A percentile compares a stretch with the other conserved stretches of the same genome.
These are phyloP conservation scores for Porogramme epimiltina DNA, from an alignment of 1,284 basidiomycete genomes.

Conservation along the genomic window DNA sequence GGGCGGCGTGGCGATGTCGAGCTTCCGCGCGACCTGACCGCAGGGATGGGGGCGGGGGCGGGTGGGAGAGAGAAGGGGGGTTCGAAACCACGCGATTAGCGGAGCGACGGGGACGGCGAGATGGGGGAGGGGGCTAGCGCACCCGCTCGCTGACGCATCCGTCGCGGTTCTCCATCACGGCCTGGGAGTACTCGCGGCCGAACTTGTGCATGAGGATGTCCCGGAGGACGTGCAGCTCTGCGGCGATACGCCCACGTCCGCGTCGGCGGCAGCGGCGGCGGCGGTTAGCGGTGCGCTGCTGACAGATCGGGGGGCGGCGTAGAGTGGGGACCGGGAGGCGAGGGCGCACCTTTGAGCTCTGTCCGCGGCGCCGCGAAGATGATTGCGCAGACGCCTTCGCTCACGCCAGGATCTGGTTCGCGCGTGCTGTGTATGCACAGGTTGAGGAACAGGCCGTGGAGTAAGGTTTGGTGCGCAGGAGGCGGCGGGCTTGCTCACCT, in stretches of 20 bases:
- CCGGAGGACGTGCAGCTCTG: constrained; percentile 88
- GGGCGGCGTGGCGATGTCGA: constrained; percentile 71
- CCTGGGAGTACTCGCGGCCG: constrained; percentile 80
- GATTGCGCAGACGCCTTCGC: constrained; percentile 78
- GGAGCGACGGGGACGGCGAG: too few species aligned
- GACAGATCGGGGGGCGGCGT: too few species aligned
- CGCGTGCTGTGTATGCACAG: constrained; percentile 48
- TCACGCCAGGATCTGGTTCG: constrained; percentile 83
- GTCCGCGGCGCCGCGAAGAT: constrained; percentile 91
- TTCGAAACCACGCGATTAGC: too few species aligned
- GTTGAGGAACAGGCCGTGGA: not conserved
- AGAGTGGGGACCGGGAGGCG: too few species aligned
- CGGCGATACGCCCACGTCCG: too few species aligned
- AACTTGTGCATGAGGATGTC: constrained; percentile 96
- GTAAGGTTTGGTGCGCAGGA: too few species aligned
- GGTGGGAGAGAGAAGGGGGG: too few species aligned
- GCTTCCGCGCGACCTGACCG: constrained; percentile 69
- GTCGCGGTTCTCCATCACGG: constrained; percentile 82
- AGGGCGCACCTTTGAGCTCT: constrained; percentile 76
- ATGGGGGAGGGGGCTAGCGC: constrained; percentile 35
- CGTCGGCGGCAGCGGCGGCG: too few species aligned
- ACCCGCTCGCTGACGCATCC: constrained; percentile 81
- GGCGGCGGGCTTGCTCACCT: constrained; percentile 48
- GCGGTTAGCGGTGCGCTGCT: too few species aligned
- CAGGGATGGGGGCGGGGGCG: not conserved